Conservation (phyloP, 1,284 basidiomycete genomes). For the Fomitopsis betulina region DNA sequence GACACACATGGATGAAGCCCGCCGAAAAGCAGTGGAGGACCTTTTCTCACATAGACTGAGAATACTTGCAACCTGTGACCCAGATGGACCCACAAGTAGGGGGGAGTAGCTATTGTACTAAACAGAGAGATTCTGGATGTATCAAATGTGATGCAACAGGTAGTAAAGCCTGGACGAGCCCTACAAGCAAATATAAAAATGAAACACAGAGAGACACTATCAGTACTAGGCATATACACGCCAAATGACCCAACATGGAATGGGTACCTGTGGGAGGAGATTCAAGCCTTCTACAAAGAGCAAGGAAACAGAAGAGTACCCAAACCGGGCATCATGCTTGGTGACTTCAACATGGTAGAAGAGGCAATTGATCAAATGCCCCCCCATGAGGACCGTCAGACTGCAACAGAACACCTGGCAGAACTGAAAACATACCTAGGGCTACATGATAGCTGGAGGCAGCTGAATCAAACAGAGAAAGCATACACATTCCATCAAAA, state of each 20-base stretch:
- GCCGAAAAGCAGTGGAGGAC: slow-evolving; percentile 1
- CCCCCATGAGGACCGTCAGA: background rate
- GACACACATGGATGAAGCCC: slow-evolving; percentile 20
- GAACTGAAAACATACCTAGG: background rate
- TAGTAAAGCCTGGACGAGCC: no score
- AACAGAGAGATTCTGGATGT: slow-evolving; percentile 21
- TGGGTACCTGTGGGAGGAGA: background rate
- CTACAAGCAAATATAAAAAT: background rate
- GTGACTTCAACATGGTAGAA: slow-evolving; percentile 11
- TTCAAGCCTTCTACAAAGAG: background rate
- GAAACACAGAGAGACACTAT: background rate
- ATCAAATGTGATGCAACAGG: no score
- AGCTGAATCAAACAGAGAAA: background rate
- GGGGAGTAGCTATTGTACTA: slow-evolving; percentile 32
- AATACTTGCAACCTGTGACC: slow-evolving; percentile 7
- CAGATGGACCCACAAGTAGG: background rate
- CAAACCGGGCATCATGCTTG: slow-evolving; percentile 7
- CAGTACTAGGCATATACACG: slow-evolving; percentile 6
- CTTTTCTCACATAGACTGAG: slow-evolving; percentile 9
- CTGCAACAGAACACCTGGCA: background rate
- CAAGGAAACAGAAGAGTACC: background rate
- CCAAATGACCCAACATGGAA: slow-evolving; percentile 4
- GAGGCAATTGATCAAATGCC: background rate
- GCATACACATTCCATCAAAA: background rate
- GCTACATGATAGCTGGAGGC: background rate